These are phyloP conservation scores for Paracoccidioides lutzii DNA, from an alignment of 2,329 filamentous ascomycete species.

Conservation along the genomic window DNA sequence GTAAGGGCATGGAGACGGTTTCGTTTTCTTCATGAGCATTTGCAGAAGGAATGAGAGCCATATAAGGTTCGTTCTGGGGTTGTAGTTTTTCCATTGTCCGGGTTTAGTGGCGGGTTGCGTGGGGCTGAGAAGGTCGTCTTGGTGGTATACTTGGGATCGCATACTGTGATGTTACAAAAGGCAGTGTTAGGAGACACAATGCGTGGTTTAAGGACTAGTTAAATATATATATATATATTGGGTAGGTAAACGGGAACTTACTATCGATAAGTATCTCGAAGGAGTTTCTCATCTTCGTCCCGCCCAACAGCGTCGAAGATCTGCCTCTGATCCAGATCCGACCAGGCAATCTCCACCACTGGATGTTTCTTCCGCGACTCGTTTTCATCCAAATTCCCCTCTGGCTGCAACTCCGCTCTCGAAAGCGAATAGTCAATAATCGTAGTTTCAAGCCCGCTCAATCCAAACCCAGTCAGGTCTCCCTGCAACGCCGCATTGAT, in stretches of 20 bases:
- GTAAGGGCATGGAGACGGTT: conserved; percentile 6
- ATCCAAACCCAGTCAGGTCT: conserved; percentile 32
- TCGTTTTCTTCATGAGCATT: conserved; percentile 37
- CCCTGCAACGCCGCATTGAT: conserved; percentile 20
- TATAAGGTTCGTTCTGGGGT: conserved; percentile 49
- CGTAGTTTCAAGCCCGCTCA: conserved; percentile 47
- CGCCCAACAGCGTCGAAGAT: conserved; percentile 31
- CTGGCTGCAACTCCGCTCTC: conserved; percentile 38
- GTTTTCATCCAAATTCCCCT: conserved; percentile 14
- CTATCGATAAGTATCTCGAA: conserved; percentile 32
- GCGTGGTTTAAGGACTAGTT: no score
- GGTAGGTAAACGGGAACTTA: conserved; percentile 13
- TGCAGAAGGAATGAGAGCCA: conserved; percentile 51
- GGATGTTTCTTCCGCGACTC: not conserved
- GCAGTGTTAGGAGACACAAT: not conserved
- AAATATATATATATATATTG: not conserved
- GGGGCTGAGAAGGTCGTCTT: conserved; percentile 30
- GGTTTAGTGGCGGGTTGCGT: conserved; percentile 23
- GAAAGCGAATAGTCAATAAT: conserved; percentile 58
- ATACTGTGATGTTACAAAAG: conserved; percentile 18
- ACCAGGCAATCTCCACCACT: conserved; percentile 22
- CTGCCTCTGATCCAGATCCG: conserved; percentile 31
- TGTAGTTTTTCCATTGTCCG: conserved; percentile 42
- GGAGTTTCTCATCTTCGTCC: conserved; percentile 29
- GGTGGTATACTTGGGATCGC: conserved; percentile 29